Evolutionary conservation across 768 basidiomycete species (phyloP).

Genomic region (Hydnum rufescens): DNA sequence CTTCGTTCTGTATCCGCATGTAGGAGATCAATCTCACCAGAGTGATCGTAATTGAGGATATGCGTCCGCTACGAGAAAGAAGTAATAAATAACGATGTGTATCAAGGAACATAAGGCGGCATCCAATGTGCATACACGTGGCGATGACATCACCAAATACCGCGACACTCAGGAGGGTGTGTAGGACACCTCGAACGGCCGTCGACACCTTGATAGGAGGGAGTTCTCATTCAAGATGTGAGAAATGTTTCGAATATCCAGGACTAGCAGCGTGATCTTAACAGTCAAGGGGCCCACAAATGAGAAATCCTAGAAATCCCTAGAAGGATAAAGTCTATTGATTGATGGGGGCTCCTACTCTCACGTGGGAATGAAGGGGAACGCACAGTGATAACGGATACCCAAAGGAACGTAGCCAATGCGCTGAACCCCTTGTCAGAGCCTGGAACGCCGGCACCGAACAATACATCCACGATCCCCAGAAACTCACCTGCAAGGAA

Average conservation of each 20-base stretch:
- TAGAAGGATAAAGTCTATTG: conserved; percentile 15
- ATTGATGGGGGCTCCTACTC: neutral
- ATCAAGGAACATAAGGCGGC: neutral
- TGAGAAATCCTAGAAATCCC: conserved; percentile 81
- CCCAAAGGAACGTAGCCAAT: conserved; percentile 44
- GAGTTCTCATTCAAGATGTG: neutral
- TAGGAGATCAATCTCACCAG: conserved; percentile 67
- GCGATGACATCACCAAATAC: conserved; percentile 68
- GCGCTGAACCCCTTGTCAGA: neutral
- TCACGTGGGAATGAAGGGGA: too few species aligned
- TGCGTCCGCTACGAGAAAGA: conserved; percentile 33
- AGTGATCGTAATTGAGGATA: conserved; percentile 60
- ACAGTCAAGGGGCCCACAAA: conserved; percentile 88
- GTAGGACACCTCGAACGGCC: conserved; percentile 84
- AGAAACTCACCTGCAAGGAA: conserved; percentile 58
- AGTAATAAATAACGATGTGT: neutral
- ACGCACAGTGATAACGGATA: conserved; percentile 59
- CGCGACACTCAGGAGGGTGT: conserved; percentile 63
- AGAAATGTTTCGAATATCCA: conserved; percentile 54
- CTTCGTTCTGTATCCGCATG: conserved; percentile 62
- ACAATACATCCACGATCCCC: conserved; percentile 40
- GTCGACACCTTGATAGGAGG: conserved; percentile 38
- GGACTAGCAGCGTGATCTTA: conserved; percentile 93
- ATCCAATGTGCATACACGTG: conserved; percentile 32
- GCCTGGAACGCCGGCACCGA: conserved; percentile 20